These are phyloP conservation scores for Nicotiana knightiana DNA, from an alignment of 257 asterid genomes.

Conservation along the genomic window DNA sequence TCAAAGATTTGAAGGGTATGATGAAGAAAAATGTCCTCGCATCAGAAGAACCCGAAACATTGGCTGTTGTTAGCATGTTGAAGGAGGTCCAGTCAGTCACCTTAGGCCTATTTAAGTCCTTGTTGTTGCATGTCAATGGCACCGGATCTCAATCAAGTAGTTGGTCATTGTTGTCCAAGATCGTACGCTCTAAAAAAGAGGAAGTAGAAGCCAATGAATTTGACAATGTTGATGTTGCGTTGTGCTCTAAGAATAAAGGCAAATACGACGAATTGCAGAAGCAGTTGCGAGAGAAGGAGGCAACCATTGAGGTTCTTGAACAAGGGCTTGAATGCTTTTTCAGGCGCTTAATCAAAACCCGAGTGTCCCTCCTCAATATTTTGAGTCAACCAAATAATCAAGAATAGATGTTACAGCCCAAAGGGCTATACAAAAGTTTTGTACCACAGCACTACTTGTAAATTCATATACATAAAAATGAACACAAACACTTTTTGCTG, in stretches of 20 bases:
- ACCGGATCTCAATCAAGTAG: slow-evolving; percentile 17
- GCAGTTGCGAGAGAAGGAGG: slow-evolving; percentile 29
- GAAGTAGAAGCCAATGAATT: slow-evolving; percentile 24
- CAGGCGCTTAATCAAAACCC: slow-evolving; percentile 31
- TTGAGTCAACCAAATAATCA: slow-evolving; percentile 24
- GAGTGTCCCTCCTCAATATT: slow-evolving; percentile 36
- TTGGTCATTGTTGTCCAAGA: slow-evolving; percentile 33
- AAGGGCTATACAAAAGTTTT: slow-evolving; percentile 10
- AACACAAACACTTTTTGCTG: not conserved
- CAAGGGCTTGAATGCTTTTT: slow-evolving; percentile 25
- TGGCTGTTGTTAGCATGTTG: slow-evolving; percentile 20
- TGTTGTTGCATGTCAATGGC: slow-evolving; percentile 19
- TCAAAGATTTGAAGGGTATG: slow-evolving; percentile 17
- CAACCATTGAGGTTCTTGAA: slow-evolving; percentile 27
- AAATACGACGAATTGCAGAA: slow-evolving; percentile 9
- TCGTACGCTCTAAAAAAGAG: slow-evolving; percentile 14
- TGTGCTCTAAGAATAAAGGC: not conserved
- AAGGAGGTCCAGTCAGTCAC: slow-evolving; percentile 26
- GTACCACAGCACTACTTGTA: not conserved
- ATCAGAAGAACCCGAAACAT: slow-evolving; percentile 14
- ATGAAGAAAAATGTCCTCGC: not conserved
- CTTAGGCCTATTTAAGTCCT: slow-evolving; percentile 17
- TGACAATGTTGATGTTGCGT: slow-evolving; percentile 21
- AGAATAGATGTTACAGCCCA: not conserved
- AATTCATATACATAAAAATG: not conserved